These are phyloP conservation scores for Penicillium nordicum DNA, from an alignment of 2,329 filamentous ascomycete species.

Conservation along the genomic window DNA sequence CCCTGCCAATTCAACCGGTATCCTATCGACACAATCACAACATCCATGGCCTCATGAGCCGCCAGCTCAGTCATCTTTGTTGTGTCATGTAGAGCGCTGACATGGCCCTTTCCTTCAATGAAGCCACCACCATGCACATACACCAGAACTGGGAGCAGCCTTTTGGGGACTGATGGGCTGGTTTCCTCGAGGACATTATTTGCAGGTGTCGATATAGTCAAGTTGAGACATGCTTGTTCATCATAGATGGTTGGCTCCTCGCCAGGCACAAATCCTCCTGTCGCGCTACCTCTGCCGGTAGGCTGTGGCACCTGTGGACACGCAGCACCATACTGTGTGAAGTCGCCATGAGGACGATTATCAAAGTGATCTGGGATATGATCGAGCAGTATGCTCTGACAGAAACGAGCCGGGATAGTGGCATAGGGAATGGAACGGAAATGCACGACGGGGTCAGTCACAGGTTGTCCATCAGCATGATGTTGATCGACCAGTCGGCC, in stretches of 20 bases:
- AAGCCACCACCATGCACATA: too few relatives aligned
- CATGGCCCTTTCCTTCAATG: not conserved
- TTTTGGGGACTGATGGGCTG: too few relatives aligned
- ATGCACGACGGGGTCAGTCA: not conserved
- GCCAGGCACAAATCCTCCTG: too few relatives aligned
- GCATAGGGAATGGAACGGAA: not conserved
- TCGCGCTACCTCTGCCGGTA: not conserved
- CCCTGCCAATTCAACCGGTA: not conserved
- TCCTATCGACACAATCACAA: not conserved
- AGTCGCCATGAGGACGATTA: not conserved
- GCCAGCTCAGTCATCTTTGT: not conserved
- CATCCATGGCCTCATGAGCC: not conserved
- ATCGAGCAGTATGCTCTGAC: not conserved
- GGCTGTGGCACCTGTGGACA: not conserved
- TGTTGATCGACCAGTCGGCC: not conserved
- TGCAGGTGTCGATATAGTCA: too few relatives aligned
- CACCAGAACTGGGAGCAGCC: too few relatives aligned
- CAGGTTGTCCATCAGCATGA: not conserved
- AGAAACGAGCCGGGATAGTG: not conserved
- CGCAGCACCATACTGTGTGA: not conserved
- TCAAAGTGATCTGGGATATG: not conserved
- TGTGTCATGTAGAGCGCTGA: not conserved
- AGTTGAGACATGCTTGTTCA: too few relatives aligned
- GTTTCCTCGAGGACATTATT: too few relatives aligned
- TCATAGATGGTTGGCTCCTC: too few relatives aligned